phyloP scores from a whole-genome alignment of 2,329 filamentous ascomycete species.

The Basipetospora sp. region DNA sequence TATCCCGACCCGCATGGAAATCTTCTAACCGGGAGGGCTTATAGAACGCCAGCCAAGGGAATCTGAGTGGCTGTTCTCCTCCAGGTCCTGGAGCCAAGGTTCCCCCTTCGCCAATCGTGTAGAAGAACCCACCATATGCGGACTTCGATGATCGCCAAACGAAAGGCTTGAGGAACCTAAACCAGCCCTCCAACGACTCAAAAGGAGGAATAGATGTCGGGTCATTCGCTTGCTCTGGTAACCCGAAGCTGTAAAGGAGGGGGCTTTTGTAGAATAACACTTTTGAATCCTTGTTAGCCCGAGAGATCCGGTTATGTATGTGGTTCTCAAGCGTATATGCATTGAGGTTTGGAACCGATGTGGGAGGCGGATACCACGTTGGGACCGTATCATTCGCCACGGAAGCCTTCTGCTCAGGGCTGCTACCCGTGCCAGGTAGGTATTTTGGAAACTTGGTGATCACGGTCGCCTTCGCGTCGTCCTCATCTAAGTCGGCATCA shows the following conservation, averaged over 20 bases:
- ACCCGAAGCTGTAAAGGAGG: neutral
- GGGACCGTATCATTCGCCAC: too few species aligned
- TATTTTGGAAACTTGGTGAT: slow-evolving; percentile 17
- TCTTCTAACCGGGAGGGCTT: slow-evolving; percentile 22
- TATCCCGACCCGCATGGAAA: slow-evolving; percentile 12
- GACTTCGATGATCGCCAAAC: neutral
- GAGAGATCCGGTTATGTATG: too few species aligned
- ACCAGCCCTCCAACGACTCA: slow-evolving; percentile 18
- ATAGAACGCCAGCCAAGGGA: slow-evolving; percentile 37
- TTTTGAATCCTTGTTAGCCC: too few species aligned
- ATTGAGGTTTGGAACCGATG: too few species aligned
- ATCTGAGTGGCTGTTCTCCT: slow-evolving; percentile 14
- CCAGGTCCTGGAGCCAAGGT: slow-evolving; percentile 9
- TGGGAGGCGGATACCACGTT: too few species aligned
- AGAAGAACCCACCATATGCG: slow-evolving; percentile 29
- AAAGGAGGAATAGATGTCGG: neutral
- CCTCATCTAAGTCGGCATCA: slow-evolving; percentile 8
- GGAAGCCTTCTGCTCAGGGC: slow-evolving; percentile 14
- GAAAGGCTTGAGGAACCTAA: slow-evolving; percentile 6
- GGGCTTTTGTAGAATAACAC: too few species aligned
- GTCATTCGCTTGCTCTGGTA: neutral
- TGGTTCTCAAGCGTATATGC: too few species aligned
- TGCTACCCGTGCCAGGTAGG: slow-evolving; percentile 16
- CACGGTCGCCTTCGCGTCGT: neutral
- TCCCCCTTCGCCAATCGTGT: slow-evolving; percentile 29